Conservation (phyloP, 495 filamentous ascomycete species). For the Aspergillus panamensis region DNA sequence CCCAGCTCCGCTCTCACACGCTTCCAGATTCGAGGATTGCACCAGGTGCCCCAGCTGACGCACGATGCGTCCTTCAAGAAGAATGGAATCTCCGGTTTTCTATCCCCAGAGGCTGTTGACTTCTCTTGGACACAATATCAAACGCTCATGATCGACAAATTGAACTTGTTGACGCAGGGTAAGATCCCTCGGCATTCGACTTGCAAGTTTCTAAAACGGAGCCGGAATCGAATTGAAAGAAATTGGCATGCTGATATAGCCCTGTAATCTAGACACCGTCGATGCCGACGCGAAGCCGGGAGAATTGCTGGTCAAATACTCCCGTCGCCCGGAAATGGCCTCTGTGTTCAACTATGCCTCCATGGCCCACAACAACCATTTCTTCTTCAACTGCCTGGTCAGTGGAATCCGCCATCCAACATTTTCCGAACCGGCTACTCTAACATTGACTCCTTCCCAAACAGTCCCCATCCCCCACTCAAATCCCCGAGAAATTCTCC, state of each 20-base stretch:
- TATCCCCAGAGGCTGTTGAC: slow-evolving; percentile 62
- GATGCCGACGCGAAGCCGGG: slow-evolving; percentile 55
- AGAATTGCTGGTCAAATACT: slow-evolving; percentile 68
- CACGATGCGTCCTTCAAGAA: slow-evolving; percentile 49
- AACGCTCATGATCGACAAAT: slow-evolving; percentile 61
- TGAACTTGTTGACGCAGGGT: slow-evolving; percentile 75
- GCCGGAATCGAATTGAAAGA: too few species aligned
- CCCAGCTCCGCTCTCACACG: slow-evolving; percentile 41
- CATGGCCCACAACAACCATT: slow-evolving; percentile 95
- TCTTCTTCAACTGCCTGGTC: slow-evolving; percentile 78
- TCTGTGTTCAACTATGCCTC: slow-evolving; percentile 90
- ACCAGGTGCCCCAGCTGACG: slow-evolving; percentile 57
- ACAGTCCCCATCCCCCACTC: slow-evolving; percentile 45
- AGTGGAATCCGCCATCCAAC: slow-evolving; percentile 15
- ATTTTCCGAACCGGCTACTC: not conserved
- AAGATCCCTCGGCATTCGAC: slow-evolving; percentile 27
- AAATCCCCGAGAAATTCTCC: slow-evolving; percentile 50
- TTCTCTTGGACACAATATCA: slow-evolving; percentile 85
- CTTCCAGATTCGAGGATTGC: slow-evolving; percentile 45
- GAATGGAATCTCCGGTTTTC: slow-evolving; percentile 63
- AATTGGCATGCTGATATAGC: not conserved
- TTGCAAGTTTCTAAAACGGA: too few species aligned
- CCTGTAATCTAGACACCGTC: slow-evolving; percentile 43
- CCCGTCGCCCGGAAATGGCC: slow-evolving; percentile 72
- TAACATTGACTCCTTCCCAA: slow-evolving; percentile 2